Base-by-base conservation (phyloP, 2,329 filamentous ascomycete species). In the Talaromyces islandicus region DNA sequence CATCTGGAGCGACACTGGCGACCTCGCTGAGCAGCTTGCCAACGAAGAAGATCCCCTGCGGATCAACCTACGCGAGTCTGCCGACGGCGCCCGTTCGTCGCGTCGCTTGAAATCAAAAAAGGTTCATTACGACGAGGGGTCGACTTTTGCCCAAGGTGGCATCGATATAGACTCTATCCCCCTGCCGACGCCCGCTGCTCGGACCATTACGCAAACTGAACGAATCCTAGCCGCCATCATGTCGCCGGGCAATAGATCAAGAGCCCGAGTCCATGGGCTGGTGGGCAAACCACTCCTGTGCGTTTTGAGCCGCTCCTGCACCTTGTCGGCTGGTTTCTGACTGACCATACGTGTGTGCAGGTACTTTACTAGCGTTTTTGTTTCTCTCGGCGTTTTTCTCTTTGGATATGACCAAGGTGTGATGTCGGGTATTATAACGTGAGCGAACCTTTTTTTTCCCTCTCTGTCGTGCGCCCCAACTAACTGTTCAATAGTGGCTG, bases 251-350 rank as follows among this genome's bases (percentile, higher is more conserved):
- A 87, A 90, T 74, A 77, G 81, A 57, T 80, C 80, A 65, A 84
- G 87, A 67, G 81, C 84, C 72, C 87, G 89, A 73, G 88, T 91
- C 70, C 90, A 94, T 79, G 94, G 94, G 81, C 85, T 99, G 68
- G 96, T 95, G 70, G 94, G 94, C 79, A 96, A 95, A 81, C 88
- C 93, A 77, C 82, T 99, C 71, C 85, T 99, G 88, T 97, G 85
- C 69, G 85, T 75, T 24, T 59, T n/a, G 41, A 29, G 32, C 56
- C 7, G 30, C 35, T 43, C 30, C 11, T 54, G 5, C 57, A 58
- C 65, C 32, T n/a, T 9, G 53, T 29, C 7, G 35, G 17, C 12
- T 25, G 10, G 10, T 11, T 41, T 35, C 7, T 43, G 24, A 25
- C 56, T 62, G 24, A 61, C 52, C 30, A 21, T 46, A 7, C n/a